Evolutionary conservation across 495 filamentous ascomycete genomes (phyloP).

Genomic region (Penicillium psychrofluorescens): DNA sequence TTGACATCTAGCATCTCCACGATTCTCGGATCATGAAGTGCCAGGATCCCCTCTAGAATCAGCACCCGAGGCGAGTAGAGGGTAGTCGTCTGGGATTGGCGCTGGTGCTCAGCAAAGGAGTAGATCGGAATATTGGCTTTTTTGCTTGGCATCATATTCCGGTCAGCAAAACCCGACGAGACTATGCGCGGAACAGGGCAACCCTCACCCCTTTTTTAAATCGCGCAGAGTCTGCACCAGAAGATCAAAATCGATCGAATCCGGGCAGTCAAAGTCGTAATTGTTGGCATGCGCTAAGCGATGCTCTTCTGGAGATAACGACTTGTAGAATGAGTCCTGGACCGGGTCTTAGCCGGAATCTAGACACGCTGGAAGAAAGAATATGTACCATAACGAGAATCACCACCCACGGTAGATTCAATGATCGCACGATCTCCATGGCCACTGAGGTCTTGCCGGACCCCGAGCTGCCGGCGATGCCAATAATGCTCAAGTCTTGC

Average conservation of each 20-base stretch:
- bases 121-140: conserved; percentile 91
- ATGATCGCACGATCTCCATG: conserved; percentile 76
- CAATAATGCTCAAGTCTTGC: conserved; percentile 90
- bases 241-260: conserved; percentile 90
- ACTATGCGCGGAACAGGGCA: neutral
- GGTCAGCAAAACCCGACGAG: conserved; percentile 4
- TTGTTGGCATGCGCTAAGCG: conserved; percentile 75
- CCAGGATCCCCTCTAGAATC: conserved; percentile 93
- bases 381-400: conserved; percentile 83
- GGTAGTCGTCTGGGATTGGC: conserved; percentile 67
- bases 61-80: conserved; percentile 96
- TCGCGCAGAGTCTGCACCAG: conserved; percentile 74
- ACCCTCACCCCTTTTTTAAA: conserved; percentile 79
- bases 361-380: neutral
- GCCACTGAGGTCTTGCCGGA: conserved; percentile 97
- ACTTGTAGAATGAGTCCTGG: conserved; percentile 96
- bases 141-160: conserved; percentile 49
- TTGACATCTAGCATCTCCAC: conserved; percentile 87
- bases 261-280: conserved; percentile 91
- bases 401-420: conserved; percentile 96
- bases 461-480: conserved; percentile 89
- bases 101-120: conserved; percentile 88
- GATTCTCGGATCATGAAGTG: conserved; percentile 80
- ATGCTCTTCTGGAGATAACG: conserved; percentile 65
- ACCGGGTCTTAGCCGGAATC: conserved; percentile 15